phyloP scores from a whole-genome alignment of 805 yeast genomes.

The Teunomyces tritomae region DNA sequence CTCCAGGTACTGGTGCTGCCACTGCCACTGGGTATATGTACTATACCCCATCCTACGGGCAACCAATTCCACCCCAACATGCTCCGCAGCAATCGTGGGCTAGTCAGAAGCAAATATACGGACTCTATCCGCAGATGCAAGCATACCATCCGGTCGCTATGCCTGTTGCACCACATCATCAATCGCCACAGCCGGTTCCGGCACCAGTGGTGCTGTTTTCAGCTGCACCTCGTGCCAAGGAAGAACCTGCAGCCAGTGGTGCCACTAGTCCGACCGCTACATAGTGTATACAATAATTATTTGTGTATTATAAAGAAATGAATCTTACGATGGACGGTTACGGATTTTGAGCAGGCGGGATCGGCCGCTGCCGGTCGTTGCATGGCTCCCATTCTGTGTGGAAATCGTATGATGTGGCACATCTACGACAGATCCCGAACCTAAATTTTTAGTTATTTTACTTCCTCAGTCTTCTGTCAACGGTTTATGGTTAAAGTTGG shows the following conservation, averaged over 20 bases:
- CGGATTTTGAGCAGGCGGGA: not conserved
- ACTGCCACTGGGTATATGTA: slow-evolving; percentile 1
- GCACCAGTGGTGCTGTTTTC: not conserved
- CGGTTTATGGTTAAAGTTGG: not conserved
- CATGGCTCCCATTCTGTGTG: not conserved
- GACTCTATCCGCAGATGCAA: slow-evolving; percentile 1
- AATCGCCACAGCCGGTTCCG: not conserved
- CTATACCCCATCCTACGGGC: not conserved
- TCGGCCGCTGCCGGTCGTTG: not conserved
- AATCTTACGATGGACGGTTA: not conserved
- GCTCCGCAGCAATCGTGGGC: not conserved
- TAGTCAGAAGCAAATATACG: slow-evolving; percentile 1
- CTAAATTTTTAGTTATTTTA: not conserved
- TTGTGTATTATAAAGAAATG: not conserved
- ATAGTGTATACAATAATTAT: not conserved
- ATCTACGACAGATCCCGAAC: not conserved
- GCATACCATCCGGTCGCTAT: slow-evolving; percentile 3
- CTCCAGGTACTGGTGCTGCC: not conserved
- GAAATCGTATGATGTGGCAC: not conserved
- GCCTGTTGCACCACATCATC: not conserved
- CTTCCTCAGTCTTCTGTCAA: not conserved
- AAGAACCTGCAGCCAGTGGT: not conserved
- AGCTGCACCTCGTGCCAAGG: not conserved
- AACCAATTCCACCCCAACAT: not conserved
- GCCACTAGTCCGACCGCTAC: slow-evolving; percentile 4